Base-by-base conservation (phyloP, 306 rosid genomes). In the Lupinus albus region DNA sequence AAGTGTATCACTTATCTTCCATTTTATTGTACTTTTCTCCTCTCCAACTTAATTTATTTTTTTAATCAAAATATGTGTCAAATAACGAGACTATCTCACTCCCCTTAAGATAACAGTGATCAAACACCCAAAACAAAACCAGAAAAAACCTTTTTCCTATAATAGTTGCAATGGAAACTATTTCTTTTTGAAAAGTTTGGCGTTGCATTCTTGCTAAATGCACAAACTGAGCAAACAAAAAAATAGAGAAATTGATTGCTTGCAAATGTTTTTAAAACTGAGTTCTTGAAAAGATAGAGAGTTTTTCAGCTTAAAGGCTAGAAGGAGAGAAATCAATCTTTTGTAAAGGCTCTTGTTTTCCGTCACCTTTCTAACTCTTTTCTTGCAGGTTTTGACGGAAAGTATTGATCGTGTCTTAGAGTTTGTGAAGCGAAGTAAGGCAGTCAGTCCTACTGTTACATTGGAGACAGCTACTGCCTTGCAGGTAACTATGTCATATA, bases 391-490 rank as follows among this genome's bases (percentile, higher is more conserved):
- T 74, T 79, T 90, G 70, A 79, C 79, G 87, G 87, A 88, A 74
- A 93, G 99, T 76, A 79, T 83, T 85, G 84, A 90, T 63, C 91
- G 96, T 2, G 68, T 93, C 76, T 67, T 89, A 28, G 96, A 93
- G 84, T 93, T 93, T 83, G 14, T 90, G 74, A 86, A 83, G 79
- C 87, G 97, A 66, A 93, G 97, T 65, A 90, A 85, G 81, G 99
- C 91, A 51, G 90, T 90, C 60, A 93, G 99, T 81, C 99, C 99
- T 52, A 85, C 94, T 49, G 82, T 93, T 79, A 83, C 99, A 9
- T 74, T 86, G 61, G 99, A 93, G 88, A 93, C 99, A 28, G 94
- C 99, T 36, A 79, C 89, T 66, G 99, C 96, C 73, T 79, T 93
- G 79, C 99, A 93, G 99, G 99, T 93, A 80, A 79, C 74, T 51